phyloP scores from a whole-genome alignment of 2,329 filamentous ascomycete genomes.

The Stagonosporopsis tanaceti region DNA sequence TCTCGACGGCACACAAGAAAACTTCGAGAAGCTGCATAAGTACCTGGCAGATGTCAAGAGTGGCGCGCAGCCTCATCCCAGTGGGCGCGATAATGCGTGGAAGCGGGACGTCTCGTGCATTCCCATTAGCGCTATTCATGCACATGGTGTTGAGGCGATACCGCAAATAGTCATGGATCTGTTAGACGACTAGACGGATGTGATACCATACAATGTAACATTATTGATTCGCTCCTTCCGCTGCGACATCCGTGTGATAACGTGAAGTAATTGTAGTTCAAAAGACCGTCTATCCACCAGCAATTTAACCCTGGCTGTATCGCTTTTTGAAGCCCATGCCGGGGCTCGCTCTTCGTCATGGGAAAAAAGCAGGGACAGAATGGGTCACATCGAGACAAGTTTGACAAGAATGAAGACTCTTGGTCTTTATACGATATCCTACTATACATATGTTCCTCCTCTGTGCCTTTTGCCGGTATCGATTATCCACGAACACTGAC shows the following conservation, averaged over 20 bases:
- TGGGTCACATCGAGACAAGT: not conserved
- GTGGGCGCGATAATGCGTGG: slow-evolving; percentile 70
- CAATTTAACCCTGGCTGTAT: too few species aligned
- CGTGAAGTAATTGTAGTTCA: too few species aligned
- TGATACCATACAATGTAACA: not conserved
- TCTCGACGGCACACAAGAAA: slow-evolving; percentile 77
- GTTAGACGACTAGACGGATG: slow-evolving; percentile 52
- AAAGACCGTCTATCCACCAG: too few species aligned
- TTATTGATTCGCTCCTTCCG: not conserved
- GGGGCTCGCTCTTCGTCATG: too few species aligned
- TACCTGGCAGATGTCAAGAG: slow-evolving; percentile 74
- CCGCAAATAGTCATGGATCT: slow-evolving; percentile 76
- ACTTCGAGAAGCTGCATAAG: slow-evolving; percentile 72
- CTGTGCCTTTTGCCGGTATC: not conserved
- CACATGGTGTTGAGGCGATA: slow-evolving; percentile 80
- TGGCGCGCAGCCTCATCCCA: slow-evolving; percentile 75
- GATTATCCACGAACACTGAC: not conserved
- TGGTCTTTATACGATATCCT: slow-evolving; percentile 11
- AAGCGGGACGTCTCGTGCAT: slow-evolving; percentile 67
- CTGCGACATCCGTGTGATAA: not conserved
- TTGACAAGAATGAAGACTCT: not conserved
- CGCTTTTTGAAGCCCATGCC: too few species aligned
- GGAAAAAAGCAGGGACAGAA: not conserved
- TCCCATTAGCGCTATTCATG: slow-evolving; percentile 88
- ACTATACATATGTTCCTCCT: slow-evolving; percentile 18